These are phyloP conservation scores for Clarkia xantiana DNA, from an alignment of 345 rosid species.

Conservation along the genomic window DNA sequence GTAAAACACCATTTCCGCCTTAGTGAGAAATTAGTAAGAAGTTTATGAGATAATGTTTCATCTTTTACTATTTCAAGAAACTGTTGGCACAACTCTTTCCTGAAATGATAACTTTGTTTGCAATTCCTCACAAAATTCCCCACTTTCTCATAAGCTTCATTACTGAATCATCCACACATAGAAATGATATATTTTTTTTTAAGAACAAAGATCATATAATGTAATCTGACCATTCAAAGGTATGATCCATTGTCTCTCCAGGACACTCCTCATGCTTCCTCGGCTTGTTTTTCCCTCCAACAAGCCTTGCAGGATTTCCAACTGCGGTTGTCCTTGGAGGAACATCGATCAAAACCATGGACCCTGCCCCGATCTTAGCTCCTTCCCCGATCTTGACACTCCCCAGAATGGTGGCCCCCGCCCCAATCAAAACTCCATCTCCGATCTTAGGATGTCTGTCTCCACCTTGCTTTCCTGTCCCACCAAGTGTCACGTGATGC, in stretches of 20 bases:
- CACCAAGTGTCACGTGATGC: conserved; percentile 91
- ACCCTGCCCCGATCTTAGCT: conserved; percentile 91
- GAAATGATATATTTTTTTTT: no score
- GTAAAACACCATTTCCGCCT: no score
- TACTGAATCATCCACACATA: no score
- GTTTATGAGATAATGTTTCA: no score
- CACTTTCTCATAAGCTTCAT: no score
- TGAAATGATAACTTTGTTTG: no score
- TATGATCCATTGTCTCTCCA: conserved; percentile 96
- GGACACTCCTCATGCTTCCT: conserved; percentile 56
- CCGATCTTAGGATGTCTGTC: conserved; percentile 94
- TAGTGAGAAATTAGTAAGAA: no score
- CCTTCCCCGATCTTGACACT: conserved; percentile 71
- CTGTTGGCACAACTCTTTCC: no score
- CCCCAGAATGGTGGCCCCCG: conserved; percentile 85
- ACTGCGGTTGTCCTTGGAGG: conserved; percentile 72
- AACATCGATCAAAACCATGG: conserved; percentile 71
- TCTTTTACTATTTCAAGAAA: no score
- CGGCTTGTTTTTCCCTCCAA: conserved; percentile 74
- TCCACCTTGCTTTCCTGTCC: conserved; percentile 64
- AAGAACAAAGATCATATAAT: conserved; percentile 19
- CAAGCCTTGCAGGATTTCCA: conserved; percentile 90
- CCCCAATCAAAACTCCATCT: conserved; percentile 88
- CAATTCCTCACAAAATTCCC: no score
- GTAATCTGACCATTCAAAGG: conserved; percentile 94